Evolutionary conservation across 108 stramenopile genomes (phyloP).

Genomic region (Craspedostauros australis): DNA sequence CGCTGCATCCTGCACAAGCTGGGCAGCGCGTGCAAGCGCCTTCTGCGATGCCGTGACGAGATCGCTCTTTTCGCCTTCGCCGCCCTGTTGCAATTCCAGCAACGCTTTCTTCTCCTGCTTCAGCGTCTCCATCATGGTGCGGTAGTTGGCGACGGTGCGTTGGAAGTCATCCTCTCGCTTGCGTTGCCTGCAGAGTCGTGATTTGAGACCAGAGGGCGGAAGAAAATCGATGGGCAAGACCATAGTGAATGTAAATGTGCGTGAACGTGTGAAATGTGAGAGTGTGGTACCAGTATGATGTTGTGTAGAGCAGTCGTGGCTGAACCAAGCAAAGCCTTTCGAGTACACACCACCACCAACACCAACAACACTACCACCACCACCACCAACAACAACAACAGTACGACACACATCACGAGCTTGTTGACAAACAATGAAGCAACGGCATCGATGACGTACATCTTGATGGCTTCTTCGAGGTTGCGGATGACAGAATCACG

Average conservation of each 20-base stretch:
- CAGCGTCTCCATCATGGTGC: conserved; percentile 60
- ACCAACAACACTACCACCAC: not conserved
- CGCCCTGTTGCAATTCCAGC: conserved; percentile 58
- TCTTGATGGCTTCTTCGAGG: conserved; percentile 85
- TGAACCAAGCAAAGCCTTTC: not conserved
- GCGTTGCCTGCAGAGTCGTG: conserved; percentile 47
- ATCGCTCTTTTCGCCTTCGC: conserved; percentile 67
- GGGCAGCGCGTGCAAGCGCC: conserved; percentile 74
- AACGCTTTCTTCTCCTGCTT: conserved; percentile 76
- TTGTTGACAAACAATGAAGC: not conserved
- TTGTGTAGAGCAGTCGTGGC: not conserved
- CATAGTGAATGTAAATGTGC: not conserved
- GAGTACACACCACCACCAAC: not conserved
- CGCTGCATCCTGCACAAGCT: conserved; percentile 68
- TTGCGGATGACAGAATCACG: conserved; percentile 70
- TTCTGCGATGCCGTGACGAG: conserved; percentile 69
- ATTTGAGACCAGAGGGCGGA: not conserved
- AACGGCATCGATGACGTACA: conserved; percentile 40
- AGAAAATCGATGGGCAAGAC: not conserved
- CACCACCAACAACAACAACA: not conserved
- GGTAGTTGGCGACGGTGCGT: conserved; percentile 73
- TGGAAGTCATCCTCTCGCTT: conserved; percentile 84
- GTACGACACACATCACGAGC: not conserved
- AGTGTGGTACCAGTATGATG: not conserved
- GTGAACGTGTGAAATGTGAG: not conserved